Evolutionary conservation across 495 filamentous ascomycete species (phyloP), one percentile per base, ranked within the genome.

Genomic region (Copromyces sp.): DNA sequence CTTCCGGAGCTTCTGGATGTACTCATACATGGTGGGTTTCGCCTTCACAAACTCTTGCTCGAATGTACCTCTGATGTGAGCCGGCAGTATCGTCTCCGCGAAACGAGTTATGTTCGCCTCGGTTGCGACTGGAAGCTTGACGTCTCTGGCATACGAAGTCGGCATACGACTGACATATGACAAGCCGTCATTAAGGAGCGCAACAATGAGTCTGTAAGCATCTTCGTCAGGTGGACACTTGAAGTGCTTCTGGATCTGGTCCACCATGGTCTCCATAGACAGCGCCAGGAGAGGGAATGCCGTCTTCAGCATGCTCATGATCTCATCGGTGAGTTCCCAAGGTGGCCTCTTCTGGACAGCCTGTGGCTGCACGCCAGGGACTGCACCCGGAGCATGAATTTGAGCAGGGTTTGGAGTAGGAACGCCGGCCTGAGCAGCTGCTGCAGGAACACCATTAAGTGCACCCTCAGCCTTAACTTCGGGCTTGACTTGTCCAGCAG

Each of bases 221-320:
- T 99, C 96, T 78, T 99, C 96, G 76, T 99, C 96, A 0, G 95
- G 94, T 38, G 94, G 95, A 78, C 95, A 98, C 80, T 98, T 98
- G 88, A 98, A 98, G 81, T 98, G 91, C 86, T 97, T 98, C 81
- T 92, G 89, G 75, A 98, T 97, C 82, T 97, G 94, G 78, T 99
- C 96, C 39, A 97, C 94, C 95, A 99, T 98, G 1, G 94, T 96
- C 83, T 99, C 96, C 94, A 99, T 98, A 3, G 95, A 98, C 41
- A 98, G 84, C 4, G 95, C 95, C 73, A 99, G 90, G 45, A 99
- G 85, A 24, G 96, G 96, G 84, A 98, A 98, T 0, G 94, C 94
- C 16, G 94, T 97, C 84, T 98, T 98, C 68, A 99, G 88, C 39
- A 91, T 90, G 41, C 92, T 91, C 87, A 95, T 93, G 71, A 98